Conservation (phyloP, 495 filamentous ascomycete species). For the Entonaema liquescens region DNA sequence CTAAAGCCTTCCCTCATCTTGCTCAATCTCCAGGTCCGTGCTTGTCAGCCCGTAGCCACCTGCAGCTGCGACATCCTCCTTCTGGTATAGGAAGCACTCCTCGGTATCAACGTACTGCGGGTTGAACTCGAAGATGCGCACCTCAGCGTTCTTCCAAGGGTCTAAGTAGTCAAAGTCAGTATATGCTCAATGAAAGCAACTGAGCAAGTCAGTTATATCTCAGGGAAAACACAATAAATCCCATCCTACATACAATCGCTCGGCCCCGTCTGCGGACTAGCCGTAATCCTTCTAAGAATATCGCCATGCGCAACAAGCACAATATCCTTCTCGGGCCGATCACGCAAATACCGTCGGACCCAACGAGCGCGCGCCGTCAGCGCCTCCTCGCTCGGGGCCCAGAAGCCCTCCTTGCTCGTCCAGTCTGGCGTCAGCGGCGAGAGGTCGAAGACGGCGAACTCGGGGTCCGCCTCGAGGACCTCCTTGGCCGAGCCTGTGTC, state of each 20-base stretch:
- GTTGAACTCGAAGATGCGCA: slow-evolving; percentile 65
- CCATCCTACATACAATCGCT: slow-evolving; percentile 35
- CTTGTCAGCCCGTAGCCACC: slow-evolving; percentile 38
- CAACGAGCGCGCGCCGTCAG: slow-evolving; percentile 20
- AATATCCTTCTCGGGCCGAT: slow-evolving; percentile 63
- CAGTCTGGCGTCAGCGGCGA: slow-evolving; percentile 36
- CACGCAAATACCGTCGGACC: slow-evolving; percentile 47
- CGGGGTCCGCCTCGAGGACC: slow-evolving; percentile 33
- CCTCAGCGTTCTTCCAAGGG: slow-evolving; percentile 64
- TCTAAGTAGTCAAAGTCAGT: slow-evolving; percentile 5
- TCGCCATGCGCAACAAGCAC: slow-evolving; percentile 66
- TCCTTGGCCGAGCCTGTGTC: slow-evolving; percentile 47
- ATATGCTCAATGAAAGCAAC: neutral
- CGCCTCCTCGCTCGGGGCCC: slow-evolving; percentile 22
- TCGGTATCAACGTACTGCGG: slow-evolving; percentile 27
- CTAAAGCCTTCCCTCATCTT: slow-evolving; percentile 20
- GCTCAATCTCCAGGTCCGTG: slow-evolving; percentile 35
- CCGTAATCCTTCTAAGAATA: slow-evolving; percentile 54
- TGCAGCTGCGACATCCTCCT: slow-evolving; percentile 37
- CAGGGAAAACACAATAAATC: neutral
- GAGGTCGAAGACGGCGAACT: slow-evolving; percentile 37
- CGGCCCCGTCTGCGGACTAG: slow-evolving; percentile 42
- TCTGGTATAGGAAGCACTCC: slow-evolving; percentile 38
- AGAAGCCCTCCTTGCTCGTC: slow-evolving; percentile 38
- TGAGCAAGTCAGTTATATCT: neutral